Evolutionary conservation across 306 rosid genomes (phyloP), one percentile per base, ranked within the genome.

Genomic region (Quercus gilva): DNA sequence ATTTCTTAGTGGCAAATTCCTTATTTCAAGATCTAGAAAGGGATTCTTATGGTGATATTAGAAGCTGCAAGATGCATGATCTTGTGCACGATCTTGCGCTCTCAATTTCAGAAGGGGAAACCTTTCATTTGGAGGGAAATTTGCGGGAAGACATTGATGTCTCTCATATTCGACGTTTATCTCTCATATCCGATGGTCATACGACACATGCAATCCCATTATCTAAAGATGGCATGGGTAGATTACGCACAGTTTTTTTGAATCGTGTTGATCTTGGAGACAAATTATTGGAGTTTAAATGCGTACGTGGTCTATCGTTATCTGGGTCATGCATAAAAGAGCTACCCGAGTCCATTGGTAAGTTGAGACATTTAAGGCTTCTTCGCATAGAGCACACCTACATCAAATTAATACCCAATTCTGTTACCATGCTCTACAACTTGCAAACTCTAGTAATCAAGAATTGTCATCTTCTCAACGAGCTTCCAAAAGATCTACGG

Each of bases 41-140:
- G 31, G 69, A 76, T 19, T 28, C 0, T 0, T 0, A 4, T 21
- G 73, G 21, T 4, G 13, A 2, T 15, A 25, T 26, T 18, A 7
- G 0, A 20, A 9, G 5, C 0, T 76, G 52, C 6, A 71, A 81
- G 73, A 81, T 81, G 85, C 85, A 76, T 1, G 85, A 81, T 81
- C 67, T 52, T 43, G 51, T 81, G 4, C 80, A 81, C 12, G 84
- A 58, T 21, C 80, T 81, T 29, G 84, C 73, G 10, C 49, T 17
- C 57, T 74, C 35, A 41, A 61, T 64, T 52, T 23, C 69, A 5
- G 6, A 23, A 43, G 7, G 5, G 4, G 31, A 53, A 31, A 56
- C 31, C 11, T 49, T 76, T 64, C 49, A 17, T 45, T n/a, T 15
- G 29, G 37, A 6, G 23, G 25, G 9, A 18, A 4, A 55, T 11